Evolutionary conservation across 208 protist genomes (phyloP).

Genomic region (Acanthamoeba healyi): DNA sequence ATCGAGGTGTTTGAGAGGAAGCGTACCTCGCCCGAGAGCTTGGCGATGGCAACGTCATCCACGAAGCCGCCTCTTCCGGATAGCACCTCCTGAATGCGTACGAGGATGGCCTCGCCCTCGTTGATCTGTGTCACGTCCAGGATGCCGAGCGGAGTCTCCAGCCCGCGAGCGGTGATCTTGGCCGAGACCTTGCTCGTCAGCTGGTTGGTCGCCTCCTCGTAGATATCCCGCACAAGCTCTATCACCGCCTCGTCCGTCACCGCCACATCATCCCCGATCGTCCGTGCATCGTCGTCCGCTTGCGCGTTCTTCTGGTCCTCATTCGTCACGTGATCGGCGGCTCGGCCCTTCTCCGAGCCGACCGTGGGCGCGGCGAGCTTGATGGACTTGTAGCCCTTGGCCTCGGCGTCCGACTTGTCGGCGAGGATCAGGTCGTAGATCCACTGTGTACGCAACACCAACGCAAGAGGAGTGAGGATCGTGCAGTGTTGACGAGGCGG

Average conservation of each 20-base stretch:
- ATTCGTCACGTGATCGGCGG: not conserved
- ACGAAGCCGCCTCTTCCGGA: not conserved
- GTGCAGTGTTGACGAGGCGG: not conserved
- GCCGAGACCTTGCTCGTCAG: slow-evolving; percentile 48
- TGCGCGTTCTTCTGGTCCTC: too few relatives aligned
- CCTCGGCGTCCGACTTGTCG: slow-evolving; percentile 4
- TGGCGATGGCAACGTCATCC: not conserved
- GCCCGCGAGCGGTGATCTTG: slow-evolving; percentile 52
- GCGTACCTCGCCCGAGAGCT: not conserved
- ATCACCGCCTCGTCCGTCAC: not conserved
- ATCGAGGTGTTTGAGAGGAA: not conserved
- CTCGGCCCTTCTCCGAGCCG: not conserved
- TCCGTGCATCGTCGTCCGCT: not conserved
- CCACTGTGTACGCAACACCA: not conserved
- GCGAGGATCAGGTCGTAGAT: slow-evolving; percentile 7
- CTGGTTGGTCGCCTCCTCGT: slow-evolving; percentile 74
- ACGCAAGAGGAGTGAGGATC: not conserved
- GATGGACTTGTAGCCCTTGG: slow-evolving; percentile 10
- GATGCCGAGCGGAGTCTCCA: slow-evolving; percentile 76
- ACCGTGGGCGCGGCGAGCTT: not conserved
- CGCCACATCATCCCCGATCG: not conserved
- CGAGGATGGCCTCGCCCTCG: slow-evolving; percentile 21
- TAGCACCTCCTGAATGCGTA: not conserved
- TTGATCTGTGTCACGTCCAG: slow-evolving; percentile 66
- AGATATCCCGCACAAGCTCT: slow-evolving; percentile 40